Base-by-base conservation (phyloP, 2,329 filamentous ascomycete species). In the Colletotrichum graminicola region DNA sequence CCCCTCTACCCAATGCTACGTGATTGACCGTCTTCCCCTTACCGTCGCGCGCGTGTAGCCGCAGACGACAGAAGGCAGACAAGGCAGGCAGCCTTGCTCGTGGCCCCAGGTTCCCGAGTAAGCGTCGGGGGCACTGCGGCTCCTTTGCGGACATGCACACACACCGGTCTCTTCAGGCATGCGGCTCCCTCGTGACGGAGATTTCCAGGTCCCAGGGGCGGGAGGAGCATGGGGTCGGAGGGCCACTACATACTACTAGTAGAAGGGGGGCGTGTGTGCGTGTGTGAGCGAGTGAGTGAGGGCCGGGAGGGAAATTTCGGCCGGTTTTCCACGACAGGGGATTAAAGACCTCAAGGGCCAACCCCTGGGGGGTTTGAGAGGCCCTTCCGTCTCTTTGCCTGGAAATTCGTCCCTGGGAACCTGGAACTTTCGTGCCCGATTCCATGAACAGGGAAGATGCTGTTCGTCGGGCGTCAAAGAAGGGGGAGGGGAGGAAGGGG, bases 61-160 rank as follows among this genome's bases (percentile, higher is more conserved):
- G 18, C 23, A 23, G 12, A 54, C 5, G 14, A 32, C 8, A 23
- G 18, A 29, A 16, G 23, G 14, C 23, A n/a, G 32, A 10, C 32
- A 34, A 34, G 16, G 16, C 14, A 18, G 39, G 16, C 26, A 23
- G 49, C 57, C 34, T 71, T 10, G 57, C 41, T 21, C 16, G 36
- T 43, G 8, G 23, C 49, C 47, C 32, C 26, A 67, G 56, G 55
- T 63, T 60, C 26, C 55, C 60, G 68, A 67, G 52, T 63, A 71
- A 67, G 68, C 51, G 23, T 71, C 68, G 68, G 68, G 36, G 54
- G 29, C 56, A 71, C 52, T 52, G 61, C 66, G 70, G 66, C 66
- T 69, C 60, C 66, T 66, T 62, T 70, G 66, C 60, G 66, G 60
- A 45, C 43, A 52, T 12, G 36, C 8, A 34, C 34, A 11, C 21